A percentile compares a stretch with the other conserved stretches of the same genome.
These are phyloP conservation scores for Neoboletus magnificus DNA, from an alignment of 768 basidiomycete species.

Conservation along the genomic window DNA sequence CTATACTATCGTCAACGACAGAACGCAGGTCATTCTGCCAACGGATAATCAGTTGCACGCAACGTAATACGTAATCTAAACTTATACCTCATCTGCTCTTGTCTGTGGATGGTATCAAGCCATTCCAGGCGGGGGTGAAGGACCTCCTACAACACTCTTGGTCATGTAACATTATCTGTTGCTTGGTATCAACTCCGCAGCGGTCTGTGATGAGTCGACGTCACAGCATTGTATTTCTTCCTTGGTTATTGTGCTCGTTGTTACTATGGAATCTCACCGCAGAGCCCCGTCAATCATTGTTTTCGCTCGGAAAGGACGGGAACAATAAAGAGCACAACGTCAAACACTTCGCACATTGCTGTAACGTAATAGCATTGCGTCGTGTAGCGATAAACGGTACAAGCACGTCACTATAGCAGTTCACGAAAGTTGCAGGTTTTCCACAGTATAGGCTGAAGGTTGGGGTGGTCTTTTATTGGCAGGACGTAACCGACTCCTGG, in stretches of 20 bases:
- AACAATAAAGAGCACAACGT: slow-evolving; percentile 10
- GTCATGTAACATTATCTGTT: slow-evolving; percentile 25
- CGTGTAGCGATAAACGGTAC: background rate
- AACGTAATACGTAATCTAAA: slow-evolving; percentile 33
- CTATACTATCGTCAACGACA: slow-evolving; percentile 26
- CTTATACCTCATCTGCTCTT: slow-evolving; percentile 19
- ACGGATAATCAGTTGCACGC: slow-evolving; percentile 24
- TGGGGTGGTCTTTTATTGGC: slow-evolving; percentile 2
- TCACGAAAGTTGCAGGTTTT: slow-evolving; percentile 22
- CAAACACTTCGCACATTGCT: background rate
- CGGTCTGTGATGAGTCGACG: slow-evolving; percentile 7
- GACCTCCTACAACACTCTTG: slow-evolving; percentile 22
- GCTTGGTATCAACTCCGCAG: slow-evolving; percentile 16
- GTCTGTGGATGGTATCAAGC: slow-evolving; percentile 5
- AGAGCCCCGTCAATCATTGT: slow-evolving; percentile 3
- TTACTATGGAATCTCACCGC: slow-evolving; percentile 7
- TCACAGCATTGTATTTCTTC: slow-evolving; percentile 13
- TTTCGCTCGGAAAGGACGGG: slow-evolving; percentile 1
- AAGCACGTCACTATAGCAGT: slow-evolving; percentile 1
- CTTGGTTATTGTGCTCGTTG: slow-evolving; percentile 11
- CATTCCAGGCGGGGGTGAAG: slow-evolving; percentile 13
- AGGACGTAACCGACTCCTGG: slow-evolving; percentile 19
- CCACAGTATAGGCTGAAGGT: slow-evolving; percentile 18
- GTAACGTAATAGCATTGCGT: slow-evolving; percentile 9
- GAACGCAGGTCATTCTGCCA: slow-evolving; percentile 30